Base-by-base conservation (phyloP, 345 rosid species). In the Nasturtium officinale region DNA sequence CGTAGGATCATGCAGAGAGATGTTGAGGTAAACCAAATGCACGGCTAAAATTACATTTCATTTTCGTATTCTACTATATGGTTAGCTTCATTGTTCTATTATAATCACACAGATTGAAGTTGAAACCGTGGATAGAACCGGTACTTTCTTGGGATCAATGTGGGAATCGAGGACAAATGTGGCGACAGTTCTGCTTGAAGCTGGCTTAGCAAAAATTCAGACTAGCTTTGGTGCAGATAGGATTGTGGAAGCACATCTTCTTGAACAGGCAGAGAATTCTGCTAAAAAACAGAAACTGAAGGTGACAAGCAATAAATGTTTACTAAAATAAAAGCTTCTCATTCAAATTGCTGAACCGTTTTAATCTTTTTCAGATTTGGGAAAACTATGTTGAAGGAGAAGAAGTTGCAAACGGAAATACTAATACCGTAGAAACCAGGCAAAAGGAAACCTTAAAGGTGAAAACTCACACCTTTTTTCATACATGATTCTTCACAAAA, bases 301-400 rank as follows among this genome's bases (percentile, higher is more conserved):
- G 84, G 99, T 90, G 77, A 64, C 81, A 52, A 72, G 43, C 61
- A 21, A 29, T 37, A 16, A 1, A 32, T 30, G 52, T 65, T 26
- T 65, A 5, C 15, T 23, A 5, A 42, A 35, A 35, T 16, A 38
- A 47, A 57, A 48, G n/a, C 28, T 5, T 69, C 48, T 30, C 3
- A 16, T 61, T 17, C 61, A 33, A 26, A 60, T 51, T 63, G 35
- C 47, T 59, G 35, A 72, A 51, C 42, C 9, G 28, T 25, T 52
- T 29, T 60, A 15, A 52, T 35, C 15, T 28, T 65, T 61, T 78
- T 33, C 85, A 96, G 99, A 78, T 92, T 58, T 96, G 99, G 99
- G 98, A 92, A 84, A 92, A 87, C 33, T 92, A 85, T 81, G 98
- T 96, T 54, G 98, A 96, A 88, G 99, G 99, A 73, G 92, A 89